Base-by-base conservation (phyloP, 129 eudicot species). In the Deinandra increscens region DNA sequence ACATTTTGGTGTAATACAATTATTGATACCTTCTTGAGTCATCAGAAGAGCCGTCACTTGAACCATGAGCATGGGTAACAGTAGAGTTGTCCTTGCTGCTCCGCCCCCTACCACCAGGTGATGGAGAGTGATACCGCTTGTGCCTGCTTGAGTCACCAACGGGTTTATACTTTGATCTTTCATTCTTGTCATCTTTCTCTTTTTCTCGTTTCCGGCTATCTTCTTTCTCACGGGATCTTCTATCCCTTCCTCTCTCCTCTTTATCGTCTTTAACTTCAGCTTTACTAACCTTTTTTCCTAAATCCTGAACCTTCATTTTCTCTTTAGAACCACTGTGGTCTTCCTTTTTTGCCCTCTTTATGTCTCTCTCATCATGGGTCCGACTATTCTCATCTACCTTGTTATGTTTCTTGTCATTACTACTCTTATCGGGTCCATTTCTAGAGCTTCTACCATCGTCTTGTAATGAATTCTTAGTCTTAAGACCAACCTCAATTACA, bases 21-120 rank as follows among this genome's bases (percentile, higher is more conserved):
- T 22, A 33, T 61, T 11, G 36, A 53, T 44, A 93, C 99, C 97
- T 87, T 85, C 73, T 81, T n/a, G 98, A 84, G 61, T 81, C 85
- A 75, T 81, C 90, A 1, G 88, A 89, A 4, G 92, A 82, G 43
- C 77, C 81, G 66, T 85, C 91, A 77, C 83, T 80, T 7, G 91
- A 84, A 79, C 73, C 85, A 74, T 75, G 60, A 9, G 86, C 79
- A 64, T 50, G 80, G 54, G 66, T 75, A 75, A 69, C 75, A 29
- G 66, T 66, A 9, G 91, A 71, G 60, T 79, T 78, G 60, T 77
- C 85, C 80, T 83, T 87, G 80, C 78, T 70, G 68, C 69, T 81
- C 79, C 82, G 79, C 64, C 74, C 90, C 84, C 84, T 85, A 64
- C 79, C 80, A 29, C 78, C 88, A 80, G 72, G 84, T 39, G 96